Percentiles rank a stretch among this genome's conserved stretches.
phyloP scores from a whole-genome alignment of 805 yeast species.

The Cyberlindnera saturnus region DNA sequence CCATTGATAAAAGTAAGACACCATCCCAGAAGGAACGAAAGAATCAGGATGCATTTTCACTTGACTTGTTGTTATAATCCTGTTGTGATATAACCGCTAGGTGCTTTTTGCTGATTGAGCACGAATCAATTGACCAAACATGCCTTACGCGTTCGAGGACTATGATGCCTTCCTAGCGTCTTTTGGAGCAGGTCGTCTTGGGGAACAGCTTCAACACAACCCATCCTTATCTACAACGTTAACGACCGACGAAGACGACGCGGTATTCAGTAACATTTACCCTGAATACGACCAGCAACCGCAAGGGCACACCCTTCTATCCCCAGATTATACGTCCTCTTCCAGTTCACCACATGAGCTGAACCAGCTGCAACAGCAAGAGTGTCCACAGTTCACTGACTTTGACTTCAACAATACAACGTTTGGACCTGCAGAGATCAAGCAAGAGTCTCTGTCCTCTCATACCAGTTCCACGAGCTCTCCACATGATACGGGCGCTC shows the following conservation, averaged over 20 bases:
- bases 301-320: constrained; percentile 1
- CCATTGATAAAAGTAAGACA: not conserved
- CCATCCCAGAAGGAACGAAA: not conserved
- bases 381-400: constrained; percentile 2
- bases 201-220: constrained; percentile 12
- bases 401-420: constrained; percentile 2
- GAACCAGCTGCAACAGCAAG: not conserved
- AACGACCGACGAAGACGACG: constrained; percentile 10
- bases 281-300: constrained; percentile 1
- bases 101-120: no score
- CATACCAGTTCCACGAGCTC: constrained; percentile 1
- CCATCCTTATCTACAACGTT: constrained; percentile 11
- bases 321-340: constrained; percentile 13
- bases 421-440: constrained; percentile 2
- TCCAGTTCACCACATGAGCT: constrained; percentile 13
- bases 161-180: constrained; percentile 27
- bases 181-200: constrained; percentile 9
- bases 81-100: no score
- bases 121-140: not conserved
- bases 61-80: no score
- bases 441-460: constrained; percentile 14
- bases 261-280: constrained; percentile 1
- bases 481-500: not conserved
- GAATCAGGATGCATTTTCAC: not conserved
- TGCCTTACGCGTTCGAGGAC: constrained; percentile 26